Evolutionary conservation across 495 filamentous ascomycete genomes (phyloP), one percentile per base, ranked within the genome.

Genomic region (Schizothecium vesticola): DNA sequence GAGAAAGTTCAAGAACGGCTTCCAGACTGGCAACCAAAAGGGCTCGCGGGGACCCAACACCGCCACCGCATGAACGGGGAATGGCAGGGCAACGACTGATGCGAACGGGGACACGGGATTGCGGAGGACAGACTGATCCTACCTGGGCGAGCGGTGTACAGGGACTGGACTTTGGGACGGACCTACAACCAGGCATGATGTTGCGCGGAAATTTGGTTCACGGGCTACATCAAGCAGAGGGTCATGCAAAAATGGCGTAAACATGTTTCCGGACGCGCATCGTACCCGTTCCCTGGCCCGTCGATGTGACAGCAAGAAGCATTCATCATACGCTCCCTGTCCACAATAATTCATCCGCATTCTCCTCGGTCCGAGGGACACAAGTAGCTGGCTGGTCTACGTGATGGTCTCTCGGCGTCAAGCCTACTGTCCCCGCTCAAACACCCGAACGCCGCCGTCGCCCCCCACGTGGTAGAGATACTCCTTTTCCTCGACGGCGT

Each of bases 1-100:
- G 75, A 89, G 94, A 78, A 87, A 86, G 80, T 96, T 96, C 87
- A 91, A 89, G 84, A 98, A 99, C 85, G 93, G 93, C 72, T 99
- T 99, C 90, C 93, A 91, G 85, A 89, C 85, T 67, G 95, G 95
- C 73, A 81, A 84, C 72, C 94, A 92, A 75, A 95, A 96, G 88
- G 91, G 90, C 73, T 85, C 95, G 69, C 86, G 88, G 75, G 93
- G 92, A 56, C 83, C 88, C 62, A 65, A 70, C 64, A 61, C 63
- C 58, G 56, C 74, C 68, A 72, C 69, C 67, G 58, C 66, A 61
- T 69, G 70, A 71, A 66, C 3, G 61, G 51, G 69, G 56, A 68
- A 67, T 69, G 72, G 66, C 71, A 67, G 69, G 72, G 55, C 63
- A 67, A 66, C 65, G 72, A 71, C 67, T 68, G 74, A 75, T 65